A percentile compares a stretch with the other conserved stretches of the same genome.
Conservation (phyloP, 129 eudicot genomes). For the Tagetes erecta region DNA sequence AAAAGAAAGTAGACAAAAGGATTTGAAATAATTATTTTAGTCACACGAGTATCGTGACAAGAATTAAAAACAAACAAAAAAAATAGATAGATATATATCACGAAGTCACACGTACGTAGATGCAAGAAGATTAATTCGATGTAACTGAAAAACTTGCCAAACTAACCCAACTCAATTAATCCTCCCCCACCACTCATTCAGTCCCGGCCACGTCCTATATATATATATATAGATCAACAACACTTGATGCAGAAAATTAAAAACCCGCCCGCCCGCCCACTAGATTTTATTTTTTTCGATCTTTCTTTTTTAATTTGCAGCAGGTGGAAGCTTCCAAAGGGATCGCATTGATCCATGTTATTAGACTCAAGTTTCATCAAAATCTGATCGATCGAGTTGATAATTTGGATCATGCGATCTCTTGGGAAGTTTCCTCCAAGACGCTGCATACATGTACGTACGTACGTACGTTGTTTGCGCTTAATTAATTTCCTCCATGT, state of each 20-base stretch:
- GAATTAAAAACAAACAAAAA: not conserved
- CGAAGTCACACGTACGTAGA: not conserved
- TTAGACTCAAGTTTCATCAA: too few species aligned
- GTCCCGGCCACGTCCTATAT: not conserved
- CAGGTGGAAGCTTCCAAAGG: constrained; percentile 60
- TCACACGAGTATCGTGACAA: constrained; percentile 11
- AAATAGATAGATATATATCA: too few species aligned
- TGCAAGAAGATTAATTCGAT: not conserved
- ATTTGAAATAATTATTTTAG: not conserved
- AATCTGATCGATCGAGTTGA: not conserved
- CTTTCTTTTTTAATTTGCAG: not conserved
- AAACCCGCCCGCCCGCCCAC: not conserved
- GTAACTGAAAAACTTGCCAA: not conserved
- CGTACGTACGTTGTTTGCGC: too few species aligned
- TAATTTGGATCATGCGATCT: constrained; percentile 31
- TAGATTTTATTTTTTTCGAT: not conserved
- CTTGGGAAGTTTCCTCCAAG: constrained; percentile 11
- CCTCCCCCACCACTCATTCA: constrained; percentile 3
- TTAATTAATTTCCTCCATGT: too few species aligned
- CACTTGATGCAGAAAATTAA: not conserved
- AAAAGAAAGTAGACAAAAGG: not conserved
- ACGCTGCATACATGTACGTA: not conserved
- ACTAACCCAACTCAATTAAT: not conserved
- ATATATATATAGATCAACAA: not conserved
- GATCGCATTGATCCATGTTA: constrained; percentile 62